Evolutionary conservation across 2,329 filamentous ascomycete species (phyloP).

Genomic region (Trichoderma atrobrunneum): DNA sequence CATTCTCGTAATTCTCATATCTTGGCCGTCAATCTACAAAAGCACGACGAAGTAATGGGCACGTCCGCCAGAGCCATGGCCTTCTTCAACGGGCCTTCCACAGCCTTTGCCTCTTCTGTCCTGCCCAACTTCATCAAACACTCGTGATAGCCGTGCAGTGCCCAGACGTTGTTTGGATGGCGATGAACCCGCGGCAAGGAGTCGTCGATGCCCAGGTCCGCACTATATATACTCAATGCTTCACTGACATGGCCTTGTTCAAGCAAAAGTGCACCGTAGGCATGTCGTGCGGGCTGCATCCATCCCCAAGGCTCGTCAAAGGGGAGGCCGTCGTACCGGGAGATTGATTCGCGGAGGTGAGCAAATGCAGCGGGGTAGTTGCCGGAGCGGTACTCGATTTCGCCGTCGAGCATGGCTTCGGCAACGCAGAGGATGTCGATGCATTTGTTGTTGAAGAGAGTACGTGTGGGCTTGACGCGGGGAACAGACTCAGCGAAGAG

Average conservation of each 20-base stretch:
- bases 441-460: conserved; percentile 43
- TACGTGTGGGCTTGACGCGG: conserved; percentile 56
- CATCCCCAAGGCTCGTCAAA: conserved; percentile 78
- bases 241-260: conserved; percentile 61
- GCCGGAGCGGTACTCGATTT: conserved; percentile 65
- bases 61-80: conserved; percentile 60
- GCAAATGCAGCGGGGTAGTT: conserved; percentile 58
- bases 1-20: conserved; percentile 20
- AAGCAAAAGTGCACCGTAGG: conserved; percentile 65
- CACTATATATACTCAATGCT: conserved; percentile 56
- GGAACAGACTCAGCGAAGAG: conserved; percentile 52
- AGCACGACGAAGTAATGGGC: conserved; percentile 41
- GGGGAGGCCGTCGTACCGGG: conserved; percentile 59
- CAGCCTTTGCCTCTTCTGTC: conserved; percentile 35
- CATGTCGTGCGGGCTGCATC: conserved; percentile 73
- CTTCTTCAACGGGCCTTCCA: conserved; percentile 44
- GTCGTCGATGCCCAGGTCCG: conserved; percentile 59
- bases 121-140: conserved; percentile 55
- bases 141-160: conserved; percentile 70
- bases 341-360: conserved; percentile 55
- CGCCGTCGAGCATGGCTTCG: conserved; percentile 67
- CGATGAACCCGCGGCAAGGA: conserved; percentile 61
- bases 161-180: conserved; percentile 74
- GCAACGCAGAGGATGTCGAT: conserved; percentile 61
- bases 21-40: conserved; percentile 27